A percentile compares a stretch with the other conserved stretches of the same genome.
Evolutionary conservation across 2,329 filamentous ascomycete species (phyloP).

Genomic region (Neofusicoccum parvum): DNA sequence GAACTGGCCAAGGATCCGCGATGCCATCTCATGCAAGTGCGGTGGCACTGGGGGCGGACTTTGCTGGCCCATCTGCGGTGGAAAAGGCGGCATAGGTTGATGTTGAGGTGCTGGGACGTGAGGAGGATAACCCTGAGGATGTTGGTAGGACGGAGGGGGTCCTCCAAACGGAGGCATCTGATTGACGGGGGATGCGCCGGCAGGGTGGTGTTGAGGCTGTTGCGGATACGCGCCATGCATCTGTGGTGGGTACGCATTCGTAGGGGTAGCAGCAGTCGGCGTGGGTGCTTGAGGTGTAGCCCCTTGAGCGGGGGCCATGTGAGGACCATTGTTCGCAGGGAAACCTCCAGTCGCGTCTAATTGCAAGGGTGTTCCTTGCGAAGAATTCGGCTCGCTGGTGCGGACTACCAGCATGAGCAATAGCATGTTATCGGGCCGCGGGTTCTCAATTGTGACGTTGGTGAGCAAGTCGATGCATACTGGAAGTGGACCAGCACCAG

Average conservation of each 20-base stretch:
- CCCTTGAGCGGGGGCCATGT: constrained; percentile 21
- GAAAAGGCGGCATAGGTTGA: constrained; percentile 32
- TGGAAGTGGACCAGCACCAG: constrained; percentile 68
- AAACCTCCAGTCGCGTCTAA: constrained; percentile 30
- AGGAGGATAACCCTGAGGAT: constrained; percentile 29
- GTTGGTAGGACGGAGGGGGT: constrained; percentile 32
- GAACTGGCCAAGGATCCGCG: constrained; percentile 46
- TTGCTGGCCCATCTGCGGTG: constrained; percentile 8
- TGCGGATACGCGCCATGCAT: constrained; percentile 1
- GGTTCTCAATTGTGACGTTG: constrained; percentile 75
- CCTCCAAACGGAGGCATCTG: background rate
- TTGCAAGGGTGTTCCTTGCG: constrained; percentile 31
- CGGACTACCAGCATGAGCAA: constrained; percentile 82
- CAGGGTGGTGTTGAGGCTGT: constrained; percentile 6
- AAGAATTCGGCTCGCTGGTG: constrained; percentile 39
- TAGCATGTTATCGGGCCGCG: constrained; percentile 73
- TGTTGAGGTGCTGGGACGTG: constrained; percentile 37
- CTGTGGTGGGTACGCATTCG: background rate
- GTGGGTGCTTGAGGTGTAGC: constrained; percentile 7
- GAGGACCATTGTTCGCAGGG: constrained; percentile 24
- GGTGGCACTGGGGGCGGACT: constrained; percentile 11
- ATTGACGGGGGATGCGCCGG: constrained; percentile 24
- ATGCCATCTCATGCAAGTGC: constrained; percentile 33
- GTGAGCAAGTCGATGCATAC: constrained; percentile 89
- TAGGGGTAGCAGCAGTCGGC: constrained; percentile 21